Evolutionary conservation across 345 rosid genomes (phyloP), one percentile per base, ranked within the genome.

Genomic region (Populus tremula): DNA sequence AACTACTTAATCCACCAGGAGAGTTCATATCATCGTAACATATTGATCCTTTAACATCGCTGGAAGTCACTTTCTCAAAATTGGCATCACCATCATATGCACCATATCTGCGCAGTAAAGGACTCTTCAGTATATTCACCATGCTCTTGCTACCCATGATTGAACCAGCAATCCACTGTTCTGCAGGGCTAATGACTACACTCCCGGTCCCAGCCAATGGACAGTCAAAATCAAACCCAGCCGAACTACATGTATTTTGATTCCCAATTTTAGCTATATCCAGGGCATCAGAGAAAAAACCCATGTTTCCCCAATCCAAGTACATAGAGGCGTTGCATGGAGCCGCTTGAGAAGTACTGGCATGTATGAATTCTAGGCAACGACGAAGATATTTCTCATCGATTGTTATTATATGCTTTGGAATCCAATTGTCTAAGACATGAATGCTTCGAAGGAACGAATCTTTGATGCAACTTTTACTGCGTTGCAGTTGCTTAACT

Each of bases 371-470:
- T 41, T 94, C 91, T 35, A 94, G 89, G 82, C 99, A 94, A 35
- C 84, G 79, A 6, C 89, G 92, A 6, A 93, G 91, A 84, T 89
- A 90, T 78, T 89, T 93, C 81, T 92, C 99, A 79, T 95, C 93
- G 7, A 87, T 70, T 41, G 89, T 86, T 50, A 90, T 89, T 88
- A 95, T 62, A 87, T 87, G 88, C 88, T 88, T 90, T 36, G 93
- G 93, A 72, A 93, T 89, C 87, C 86, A 89, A 84, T 76, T 81
- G 56, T 88, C 92, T 16, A 86, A 77, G 74, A 82, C 82, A 74
- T 71, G 79, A 47, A 80, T 79, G 66, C 85, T 85, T 47, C 39
- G 90, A 78, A 87, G 72, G 65, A 90, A 80, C 0, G 89, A 85
- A 23, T 82, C 87, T 78, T 85, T 87, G 35, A 84, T 78, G 76